These are phyloP conservation scores for Coniochaeta sp. DNA, from an alignment of 2,329 filamentous ascomycete genomes.

Conservation along the genomic window DNA sequence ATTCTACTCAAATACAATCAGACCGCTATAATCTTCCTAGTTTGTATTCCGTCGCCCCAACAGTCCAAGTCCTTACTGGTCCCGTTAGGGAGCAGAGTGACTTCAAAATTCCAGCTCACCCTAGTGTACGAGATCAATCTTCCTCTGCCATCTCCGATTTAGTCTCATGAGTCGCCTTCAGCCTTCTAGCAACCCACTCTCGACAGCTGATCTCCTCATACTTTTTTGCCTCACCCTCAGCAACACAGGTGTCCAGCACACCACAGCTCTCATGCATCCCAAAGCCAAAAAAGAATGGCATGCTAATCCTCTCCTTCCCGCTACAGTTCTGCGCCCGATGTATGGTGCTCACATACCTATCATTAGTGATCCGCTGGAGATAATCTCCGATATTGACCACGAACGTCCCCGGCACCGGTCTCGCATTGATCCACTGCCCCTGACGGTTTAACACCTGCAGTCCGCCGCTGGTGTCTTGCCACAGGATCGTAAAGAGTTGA, in stretches of 20 bases:
- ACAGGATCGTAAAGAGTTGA: slow-evolving; percentile 40
- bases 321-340: slow-evolving; percentile 36
- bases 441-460: slow-evolving; percentile 33
- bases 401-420: slow-evolving; percentile 31
- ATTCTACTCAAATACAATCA: no score
- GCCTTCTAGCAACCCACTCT: slow-evolving; percentile 28
- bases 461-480: slow-evolving; percentile 33
- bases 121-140: background rate
- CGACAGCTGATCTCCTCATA: slow-evolving; percentile 30
- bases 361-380: slow-evolving; percentile 43
- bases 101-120: no score
- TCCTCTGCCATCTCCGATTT: background rate
- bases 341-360: slow-evolving; percentile 38
- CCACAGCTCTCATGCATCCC: slow-evolving; percentile 30
- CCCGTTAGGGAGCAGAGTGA: no score
- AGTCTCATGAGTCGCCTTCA: slow-evolving; percentile 23
- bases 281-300: slow-evolving; percentile 39
- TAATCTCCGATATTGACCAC: slow-evolving; percentile 47
- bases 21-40: no score
- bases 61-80: no score
- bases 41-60: no score
- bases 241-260: slow-evolving; percentile 29
- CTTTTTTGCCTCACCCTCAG: slow-evolving; percentile 21
- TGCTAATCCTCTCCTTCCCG: slow-evolving; percentile 30
- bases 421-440: slow-evolving; percentile 32